Base-by-base conservation (phyloP, 1,284 basidiomycete genomes). In the Lignosus rhinocerotis region DNA sequence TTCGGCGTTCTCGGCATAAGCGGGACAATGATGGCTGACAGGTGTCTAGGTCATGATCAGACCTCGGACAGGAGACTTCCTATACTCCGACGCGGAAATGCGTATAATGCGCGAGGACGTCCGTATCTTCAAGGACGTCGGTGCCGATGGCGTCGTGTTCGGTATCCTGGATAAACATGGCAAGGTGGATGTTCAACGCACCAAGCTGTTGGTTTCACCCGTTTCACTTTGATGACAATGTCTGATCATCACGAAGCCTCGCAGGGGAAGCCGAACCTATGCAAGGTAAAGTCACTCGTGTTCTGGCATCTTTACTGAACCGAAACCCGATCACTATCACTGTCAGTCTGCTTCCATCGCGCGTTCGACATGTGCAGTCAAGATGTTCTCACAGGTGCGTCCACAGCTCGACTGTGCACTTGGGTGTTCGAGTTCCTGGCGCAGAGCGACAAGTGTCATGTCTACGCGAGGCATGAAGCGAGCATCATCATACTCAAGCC, bases 351-450 rank as follows among this genome's bases (percentile, higher is more conserved):
- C 63, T 93, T 93, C 69, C 92, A 93, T 69, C 79, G 92, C 55
- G 92, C 92, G 16, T 88, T 93, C 66, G 92, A 93, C 69, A 85
- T 93, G 85, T 82, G 83, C 3, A 71, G 72, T 47, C 79, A 89
- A 33, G 62, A 64, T 39, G 53, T 64, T n/a, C 68, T 72, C 80
- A 12, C 70, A 74, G 48, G 75, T 81, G 76, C 84, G 89, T 83
- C 11, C 10, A 17, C 41, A 43, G 16, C 33, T 39, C 2, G 25
- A 25, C 4, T 25, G 25, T 25, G 25, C 4, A 2, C 25, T 25
- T 25, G 25, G 4, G 25, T 25, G 25, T 25, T 25, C 25, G 25
- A 4, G 25, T 25, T 25, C 25, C 4, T 25, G 25, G 25, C 25
- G 25, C 25, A 25, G 25, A 25, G 25, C 2, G 25, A 4, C 25